Conservation (phyloP, 2,329 filamentous ascomycete genomes). For the Claviceps humidiphila region DNA sequence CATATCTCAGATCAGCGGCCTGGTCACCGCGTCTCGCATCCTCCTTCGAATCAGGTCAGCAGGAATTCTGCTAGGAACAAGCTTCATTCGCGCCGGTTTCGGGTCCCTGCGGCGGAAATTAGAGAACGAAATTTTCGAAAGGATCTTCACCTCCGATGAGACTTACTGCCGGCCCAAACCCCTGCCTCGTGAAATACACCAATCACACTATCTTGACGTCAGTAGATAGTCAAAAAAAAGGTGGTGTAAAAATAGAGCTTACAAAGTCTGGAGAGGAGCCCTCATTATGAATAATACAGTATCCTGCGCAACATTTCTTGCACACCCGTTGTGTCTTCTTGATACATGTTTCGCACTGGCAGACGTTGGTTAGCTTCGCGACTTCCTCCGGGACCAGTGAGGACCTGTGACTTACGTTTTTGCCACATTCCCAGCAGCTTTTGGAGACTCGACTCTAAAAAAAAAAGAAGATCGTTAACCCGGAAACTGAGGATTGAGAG, state of each 20-base stretch:
- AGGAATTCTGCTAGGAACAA: constrained; percentile 1
- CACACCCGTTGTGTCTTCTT: constrained; percentile 58
- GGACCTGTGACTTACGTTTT: constrained; percentile 43
- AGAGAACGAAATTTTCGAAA: neutral
- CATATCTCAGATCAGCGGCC: constrained; percentile 3
- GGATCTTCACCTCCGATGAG: neutral
- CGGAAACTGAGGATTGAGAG: constrained; percentile 16
- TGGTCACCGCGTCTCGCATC: constrained; percentile 6
- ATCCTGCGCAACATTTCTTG: constrained; percentile 60
- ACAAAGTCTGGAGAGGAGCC: constrained; percentile 55
- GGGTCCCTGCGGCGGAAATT: constrained; percentile 1
- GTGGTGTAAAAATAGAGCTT: constrained; percentile 17
- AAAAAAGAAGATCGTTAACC: neutral
- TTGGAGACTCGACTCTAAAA: constrained; percentile 43
- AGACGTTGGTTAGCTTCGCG: constrained; percentile 1
- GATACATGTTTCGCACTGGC: constrained; percentile 64
- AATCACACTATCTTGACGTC: constrained; percentile 30
- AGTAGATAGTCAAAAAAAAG: constrained; percentile 10
- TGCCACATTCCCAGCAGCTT: constrained; percentile 79
- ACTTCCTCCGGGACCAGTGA: neutral
- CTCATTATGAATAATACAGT: constrained; percentile 74
- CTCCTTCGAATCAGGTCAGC: constrained; percentile 4
- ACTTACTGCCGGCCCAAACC: constrained; percentile 17
- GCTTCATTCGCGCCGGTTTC: neutral
- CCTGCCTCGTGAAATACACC: constrained; percentile 22